These are phyloP conservation scores for Didymellaceae sp. DNA, from an alignment of 2,329 filamentous ascomycete genomes.

Conservation along the genomic window DNA sequence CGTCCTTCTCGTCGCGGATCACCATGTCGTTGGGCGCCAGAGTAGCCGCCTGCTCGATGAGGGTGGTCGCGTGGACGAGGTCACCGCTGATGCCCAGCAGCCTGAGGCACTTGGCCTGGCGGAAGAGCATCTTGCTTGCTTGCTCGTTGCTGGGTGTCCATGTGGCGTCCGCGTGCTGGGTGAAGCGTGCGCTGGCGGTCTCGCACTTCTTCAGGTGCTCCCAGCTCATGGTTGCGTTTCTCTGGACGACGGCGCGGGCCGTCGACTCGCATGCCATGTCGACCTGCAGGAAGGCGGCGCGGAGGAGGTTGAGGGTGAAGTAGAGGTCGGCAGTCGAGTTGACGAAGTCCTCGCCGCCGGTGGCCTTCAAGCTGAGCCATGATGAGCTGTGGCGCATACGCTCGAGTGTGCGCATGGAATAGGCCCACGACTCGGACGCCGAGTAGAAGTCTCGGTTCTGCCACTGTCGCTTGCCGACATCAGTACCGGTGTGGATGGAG, in stretches of 20 bases:
- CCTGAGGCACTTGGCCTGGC: slow-evolving; percentile 30
- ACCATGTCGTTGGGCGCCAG: slow-evolving; percentile 28
- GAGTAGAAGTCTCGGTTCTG: slow-evolving; percentile 30
- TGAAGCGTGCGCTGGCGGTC: slow-evolving; percentile 29
- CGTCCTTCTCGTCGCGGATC: slow-evolving; percentile 30
- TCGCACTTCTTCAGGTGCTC: slow-evolving; percentile 31
- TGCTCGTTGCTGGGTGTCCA: slow-evolving; percentile 34
- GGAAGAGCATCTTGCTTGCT: slow-evolving; percentile 32
- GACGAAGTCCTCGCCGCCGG: slow-evolving; percentile 33
- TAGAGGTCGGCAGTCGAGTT: slow-evolving; percentile 33
- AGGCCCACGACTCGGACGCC: slow-evolving; percentile 31
- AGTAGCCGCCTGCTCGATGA: slow-evolving; percentile 27
- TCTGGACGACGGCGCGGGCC: slow-evolving; percentile 2
- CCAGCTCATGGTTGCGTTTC: slow-evolving; percentile 24
- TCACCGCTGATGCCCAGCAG: slow-evolving; percentile 20
- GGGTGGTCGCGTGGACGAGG: slow-evolving; percentile 20
- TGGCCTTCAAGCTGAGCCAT: slow-evolving; percentile 26
- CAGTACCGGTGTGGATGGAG: slow-evolving; percentile 34
- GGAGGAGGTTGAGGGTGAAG: slow-evolving; percentile 35
- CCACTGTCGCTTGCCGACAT: slow-evolving; percentile 39
- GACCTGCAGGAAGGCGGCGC: slow-evolving; percentile 32
- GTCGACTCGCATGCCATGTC: slow-evolving; percentile 27
- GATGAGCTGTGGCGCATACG: slow-evolving; percentile 38
- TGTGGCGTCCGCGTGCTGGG: slow-evolving; percentile 32
- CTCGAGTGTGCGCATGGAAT: slow-evolving; percentile 34